Conservation (phyloP, 2,329 filamentous ascomycete genomes). For the Venturia carpophila region DNA sequence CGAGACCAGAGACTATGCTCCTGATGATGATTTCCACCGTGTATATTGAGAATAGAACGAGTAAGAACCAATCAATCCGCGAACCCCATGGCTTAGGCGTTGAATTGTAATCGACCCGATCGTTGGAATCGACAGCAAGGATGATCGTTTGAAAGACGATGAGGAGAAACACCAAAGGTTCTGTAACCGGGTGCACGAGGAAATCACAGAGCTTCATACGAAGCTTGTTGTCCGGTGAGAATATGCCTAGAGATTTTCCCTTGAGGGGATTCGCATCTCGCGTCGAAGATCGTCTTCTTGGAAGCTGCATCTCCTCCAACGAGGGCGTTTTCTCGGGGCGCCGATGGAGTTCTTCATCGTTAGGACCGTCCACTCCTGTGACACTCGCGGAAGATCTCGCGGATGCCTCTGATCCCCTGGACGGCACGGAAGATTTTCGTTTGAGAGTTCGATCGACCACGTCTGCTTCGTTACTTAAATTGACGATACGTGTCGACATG, state of each 20-base stretch:
- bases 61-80: constrained; percentile 69
- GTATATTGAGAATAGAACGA: constrained; percentile 81
- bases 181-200: constrained; percentile 76
- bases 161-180: constrained; percentile 76
- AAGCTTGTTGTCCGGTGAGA: constrained; percentile 68
- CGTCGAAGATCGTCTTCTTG: constrained; percentile 16
- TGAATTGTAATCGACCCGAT: constrained; percentile 55
- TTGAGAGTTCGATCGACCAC: constrained; percentile 64
- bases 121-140: constrained; percentile 74
- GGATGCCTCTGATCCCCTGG: not conserved
- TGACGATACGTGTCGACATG: constrained; percentile 97
- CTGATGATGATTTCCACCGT: constrained; percentile 76
- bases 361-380: constrained; percentile 1
- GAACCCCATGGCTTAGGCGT: constrained; percentile 59
- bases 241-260: constrained; percentile 78
- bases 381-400: not conserved
- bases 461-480: constrained; percentile 88
- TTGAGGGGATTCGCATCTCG: constrained; percentile 63
- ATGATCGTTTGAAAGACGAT: constrained; percentile 84
- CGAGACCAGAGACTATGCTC: constrained; percentile 85
- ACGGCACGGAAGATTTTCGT: constrained; percentile 45
- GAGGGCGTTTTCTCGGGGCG: constrained; percentile 33
- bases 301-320: constrained; percentile 28
- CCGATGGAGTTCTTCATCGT: not conserved
- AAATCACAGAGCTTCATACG: constrained; percentile 71